Percentiles rank a stretch among this genome's conserved stretches.
Conservation (phyloP, 169 alveolate species). For the Cardiosporidium cionae region DNA sequence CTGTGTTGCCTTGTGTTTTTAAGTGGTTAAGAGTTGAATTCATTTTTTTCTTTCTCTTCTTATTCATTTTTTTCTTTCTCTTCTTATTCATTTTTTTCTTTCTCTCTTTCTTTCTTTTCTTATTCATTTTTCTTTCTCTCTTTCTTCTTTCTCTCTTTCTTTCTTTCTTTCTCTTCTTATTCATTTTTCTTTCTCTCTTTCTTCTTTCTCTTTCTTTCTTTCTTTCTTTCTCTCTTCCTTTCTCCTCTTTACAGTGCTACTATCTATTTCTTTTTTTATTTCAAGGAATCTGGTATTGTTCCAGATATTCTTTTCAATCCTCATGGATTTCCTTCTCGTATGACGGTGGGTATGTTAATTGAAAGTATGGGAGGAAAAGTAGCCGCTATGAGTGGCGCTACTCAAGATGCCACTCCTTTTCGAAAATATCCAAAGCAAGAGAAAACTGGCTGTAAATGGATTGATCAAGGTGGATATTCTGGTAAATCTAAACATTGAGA, state of each 20-base stretch:
- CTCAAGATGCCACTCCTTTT: slow-evolving; percentile 76
- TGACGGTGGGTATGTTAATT: slow-evolving; percentile 97
- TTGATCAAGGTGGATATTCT: slow-evolving; percentile 61
- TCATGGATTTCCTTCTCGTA: slow-evolving; percentile 99
- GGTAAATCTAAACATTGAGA: slow-evolving; percentile 31
- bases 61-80: not conserved
- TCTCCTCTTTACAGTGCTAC: not conserved
- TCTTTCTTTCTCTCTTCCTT: not conserved
- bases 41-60: not conserved
- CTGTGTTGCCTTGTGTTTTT: not conserved
- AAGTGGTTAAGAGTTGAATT: not conserved
- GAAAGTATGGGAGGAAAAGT: slow-evolving; percentile 98
- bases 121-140: not conserved
- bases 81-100: not conserved
- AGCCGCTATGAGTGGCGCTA: slow-evolving; percentile 90
- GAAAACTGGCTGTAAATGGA: slow-evolving; percentile 51
- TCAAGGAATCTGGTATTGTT: slow-evolving; percentile 90
- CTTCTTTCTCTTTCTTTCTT: not conserved
- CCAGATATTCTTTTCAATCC: slow-evolving; percentile 99
- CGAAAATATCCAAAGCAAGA: slow-evolving; percentile 57
- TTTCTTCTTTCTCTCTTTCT: not conserved
- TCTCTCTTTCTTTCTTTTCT: not conserved
- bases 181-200: too few relatives aligned
- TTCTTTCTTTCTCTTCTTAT: too few relatives aligned
- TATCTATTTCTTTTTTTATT: not conserved